Evolutionary conservation across 2,329 filamentous ascomycete genomes (phyloP).

Genomic region (Pseudophaeomoniella oleicola): DNA sequence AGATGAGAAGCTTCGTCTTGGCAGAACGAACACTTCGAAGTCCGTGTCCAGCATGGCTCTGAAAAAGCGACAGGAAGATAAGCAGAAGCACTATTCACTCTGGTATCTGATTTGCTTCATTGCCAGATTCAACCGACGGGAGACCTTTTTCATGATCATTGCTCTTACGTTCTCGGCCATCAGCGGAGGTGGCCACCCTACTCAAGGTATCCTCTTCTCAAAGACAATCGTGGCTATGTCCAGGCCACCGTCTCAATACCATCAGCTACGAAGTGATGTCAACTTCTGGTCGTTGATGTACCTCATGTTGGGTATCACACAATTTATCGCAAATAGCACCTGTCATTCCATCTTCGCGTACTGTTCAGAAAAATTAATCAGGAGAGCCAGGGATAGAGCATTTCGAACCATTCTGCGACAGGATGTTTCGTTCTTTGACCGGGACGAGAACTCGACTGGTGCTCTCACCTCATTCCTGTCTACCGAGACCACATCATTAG

Average conservation of each 20-base stretch:
- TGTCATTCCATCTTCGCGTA: slow-evolving; percentile 67
- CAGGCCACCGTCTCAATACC: slow-evolving; percentile 35
- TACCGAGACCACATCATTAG: slow-evolving; percentile 76
- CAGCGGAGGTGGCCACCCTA: slow-evolving; percentile 67
- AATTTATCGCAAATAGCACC: slow-evolving; percentile 51
- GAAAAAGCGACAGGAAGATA: slow-evolving; percentile 36
- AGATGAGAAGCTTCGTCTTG: slow-evolving; percentile 19
- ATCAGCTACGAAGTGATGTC: slow-evolving; percentile 50
- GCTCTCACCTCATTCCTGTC: slow-evolving; percentile 79
- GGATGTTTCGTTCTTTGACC: slow-evolving; percentile 85
- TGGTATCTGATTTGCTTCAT: slow-evolving; percentile 69
- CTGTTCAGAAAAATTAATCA: slow-evolving; percentile 75
- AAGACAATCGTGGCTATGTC: slow-evolving; percentile 68
- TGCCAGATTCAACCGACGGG: slow-evolving; percentile 60
- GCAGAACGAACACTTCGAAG: slow-evolving; percentile 33
- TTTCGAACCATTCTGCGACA: slow-evolving; percentile 84
- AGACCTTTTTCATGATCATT: slow-evolving; percentile 56
- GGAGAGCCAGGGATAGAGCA: slow-evolving; percentile 64
- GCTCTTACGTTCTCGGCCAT: slow-evolving; percentile 63
- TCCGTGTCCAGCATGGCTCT: slow-evolving; percentile 58
- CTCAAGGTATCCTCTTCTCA: slow-evolving; percentile 68
- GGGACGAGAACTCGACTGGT: slow-evolving; percentile 76
- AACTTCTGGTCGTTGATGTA: slow-evolving; percentile 87
- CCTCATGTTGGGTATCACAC: slow-evolving; percentile 63
- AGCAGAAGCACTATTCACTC: slow-evolving; percentile 47